These are phyloP conservation scores for Hypericum androsaemum DNA, from an alignment of 345 rosid genomes.

Conservation along the genomic window DNA sequence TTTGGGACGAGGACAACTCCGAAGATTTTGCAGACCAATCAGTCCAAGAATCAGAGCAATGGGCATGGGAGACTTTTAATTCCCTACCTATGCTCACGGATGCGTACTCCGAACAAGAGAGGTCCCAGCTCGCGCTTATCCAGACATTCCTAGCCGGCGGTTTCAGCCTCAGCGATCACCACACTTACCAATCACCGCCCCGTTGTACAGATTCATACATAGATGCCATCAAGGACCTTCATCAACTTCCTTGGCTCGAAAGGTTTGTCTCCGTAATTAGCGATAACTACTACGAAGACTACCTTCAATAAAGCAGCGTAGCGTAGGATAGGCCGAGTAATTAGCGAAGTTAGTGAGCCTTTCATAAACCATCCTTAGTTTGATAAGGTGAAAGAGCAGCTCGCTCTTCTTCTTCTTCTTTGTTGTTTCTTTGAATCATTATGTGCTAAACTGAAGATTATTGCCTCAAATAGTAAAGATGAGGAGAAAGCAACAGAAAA, in stretches of 20 bases:
- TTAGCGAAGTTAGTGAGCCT: constrained; percentile 10
- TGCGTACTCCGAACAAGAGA: constrained; percentile 92
- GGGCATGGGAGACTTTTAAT: constrained; percentile 92
- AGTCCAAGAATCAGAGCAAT: constrained; percentile 81
- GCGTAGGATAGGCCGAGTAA: background rate
- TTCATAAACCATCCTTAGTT: constrained; percentile 9
- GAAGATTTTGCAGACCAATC: constrained; percentile 47
- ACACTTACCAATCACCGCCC: constrained; percentile 76
- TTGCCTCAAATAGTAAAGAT: constrained; percentile 11
- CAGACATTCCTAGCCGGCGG: constrained; percentile 95
- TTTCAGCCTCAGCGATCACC: constrained; percentile 74
- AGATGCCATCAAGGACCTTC: constrained; percentile 92
- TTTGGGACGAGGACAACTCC: constrained; percentile 74
- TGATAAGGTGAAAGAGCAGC: constrained; percentile 28
- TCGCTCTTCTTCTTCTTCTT: constrained; percentile 27
- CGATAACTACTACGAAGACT: constrained; percentile 82
- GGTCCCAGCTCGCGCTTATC: constrained; percentile 78
- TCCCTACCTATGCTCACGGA: constrained; percentile 77
- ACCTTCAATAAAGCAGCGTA: constrained; percentile 38
- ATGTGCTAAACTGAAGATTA: constrained; percentile 9
- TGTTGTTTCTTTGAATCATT: constrained; percentile 11
- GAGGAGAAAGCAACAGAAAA: background rate
- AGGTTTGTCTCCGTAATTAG: constrained; percentile 94
- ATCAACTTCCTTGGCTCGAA: constrained; percentile 98
- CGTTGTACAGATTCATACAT: constrained; percentile 77